phyloP scores from a whole-genome alignment of 139 green algal genomes.

The Closterium sp. region DNA sequence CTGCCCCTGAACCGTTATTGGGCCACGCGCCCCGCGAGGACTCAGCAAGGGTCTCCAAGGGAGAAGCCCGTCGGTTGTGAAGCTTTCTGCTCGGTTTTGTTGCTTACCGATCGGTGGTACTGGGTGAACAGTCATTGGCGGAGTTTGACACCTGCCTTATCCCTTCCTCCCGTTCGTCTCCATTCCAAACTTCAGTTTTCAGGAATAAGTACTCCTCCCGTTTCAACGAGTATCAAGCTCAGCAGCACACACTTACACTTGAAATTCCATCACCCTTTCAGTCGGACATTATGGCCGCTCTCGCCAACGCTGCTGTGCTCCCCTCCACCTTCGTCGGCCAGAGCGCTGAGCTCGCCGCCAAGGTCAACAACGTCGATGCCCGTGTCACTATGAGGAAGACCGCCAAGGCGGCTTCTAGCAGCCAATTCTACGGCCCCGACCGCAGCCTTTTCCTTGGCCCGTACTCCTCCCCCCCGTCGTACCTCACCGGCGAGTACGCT shows the following conservation, averaged over 20 bases:
- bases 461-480: constrained; percentile 38
- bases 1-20: neutral
- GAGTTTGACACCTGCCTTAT: neutral
- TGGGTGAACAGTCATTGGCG: neutral
- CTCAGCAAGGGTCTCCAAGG: neutral
- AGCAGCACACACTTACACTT: no score
- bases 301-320: constrained; percentile 27
- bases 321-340: constrained; percentile 21
- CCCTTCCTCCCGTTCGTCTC: no score
- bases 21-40: neutral
- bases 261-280: no score
- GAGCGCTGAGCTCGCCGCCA: constrained; percentile 24
- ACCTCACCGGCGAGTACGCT: constrained; percentile 70
- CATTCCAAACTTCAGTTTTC: neutral
- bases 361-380: constrained; percentile 32
- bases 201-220: neutral
- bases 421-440: constrained; percentile 63
- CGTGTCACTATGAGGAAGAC: constrained; percentile 27
- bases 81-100: neutral
- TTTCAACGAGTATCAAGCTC: neutral
- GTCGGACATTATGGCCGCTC: constrained; percentile 21
- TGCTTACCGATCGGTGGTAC: neutral
- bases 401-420: neutral
- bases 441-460: constrained; percentile 54
- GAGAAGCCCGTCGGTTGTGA: neutral